Conservation (phyloP, 305 asterid genomes). For the Rubia occidens region DNA sequence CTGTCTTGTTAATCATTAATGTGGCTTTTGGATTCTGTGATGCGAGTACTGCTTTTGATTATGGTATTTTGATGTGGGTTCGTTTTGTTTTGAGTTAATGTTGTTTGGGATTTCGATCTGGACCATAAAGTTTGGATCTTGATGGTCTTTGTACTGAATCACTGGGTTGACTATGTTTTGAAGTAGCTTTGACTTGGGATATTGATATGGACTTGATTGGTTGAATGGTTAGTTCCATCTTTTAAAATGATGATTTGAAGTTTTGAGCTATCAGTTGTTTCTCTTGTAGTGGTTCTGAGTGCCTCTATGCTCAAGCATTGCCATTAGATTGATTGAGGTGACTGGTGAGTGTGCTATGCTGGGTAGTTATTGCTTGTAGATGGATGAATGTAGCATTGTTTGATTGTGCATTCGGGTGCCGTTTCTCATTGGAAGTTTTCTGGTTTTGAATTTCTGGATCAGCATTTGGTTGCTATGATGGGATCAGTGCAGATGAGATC, state of each 20-base stretch:
- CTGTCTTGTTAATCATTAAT: background rate
- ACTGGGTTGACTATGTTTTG: constrained; percentile 1
- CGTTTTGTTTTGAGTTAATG: background rate
- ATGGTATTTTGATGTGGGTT: constrained; percentile 15
- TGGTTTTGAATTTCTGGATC: background rate
- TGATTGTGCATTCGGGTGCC: background rate
- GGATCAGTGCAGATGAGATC: constrained; percentile 49
- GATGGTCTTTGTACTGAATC: background rate
- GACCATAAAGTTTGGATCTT: constrained; percentile 4
- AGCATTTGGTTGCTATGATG: constrained; percentile 8
- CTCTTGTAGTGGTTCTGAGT: constrained; percentile 17
- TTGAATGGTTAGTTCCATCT: background rate
- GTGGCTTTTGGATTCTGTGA: background rate
- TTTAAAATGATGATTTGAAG: background rate
- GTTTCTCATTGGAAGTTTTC: background rate
- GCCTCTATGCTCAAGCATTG: constrained; percentile 16
- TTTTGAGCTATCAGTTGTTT: constrained; percentile 10
- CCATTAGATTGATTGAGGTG: constrained; percentile 17
- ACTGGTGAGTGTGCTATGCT: constrained; percentile 13
- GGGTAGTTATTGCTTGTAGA: background rate
- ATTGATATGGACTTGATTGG: background rate
- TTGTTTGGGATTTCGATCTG: constrained; percentile 16
- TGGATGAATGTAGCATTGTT: background rate
- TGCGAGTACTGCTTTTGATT: background rate
- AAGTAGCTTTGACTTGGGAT: constrained; percentile 2